phyloP scores from a whole-genome alignment of 2,329 filamentous ascomycete species.

The Alternaria infectoria region DNA sequence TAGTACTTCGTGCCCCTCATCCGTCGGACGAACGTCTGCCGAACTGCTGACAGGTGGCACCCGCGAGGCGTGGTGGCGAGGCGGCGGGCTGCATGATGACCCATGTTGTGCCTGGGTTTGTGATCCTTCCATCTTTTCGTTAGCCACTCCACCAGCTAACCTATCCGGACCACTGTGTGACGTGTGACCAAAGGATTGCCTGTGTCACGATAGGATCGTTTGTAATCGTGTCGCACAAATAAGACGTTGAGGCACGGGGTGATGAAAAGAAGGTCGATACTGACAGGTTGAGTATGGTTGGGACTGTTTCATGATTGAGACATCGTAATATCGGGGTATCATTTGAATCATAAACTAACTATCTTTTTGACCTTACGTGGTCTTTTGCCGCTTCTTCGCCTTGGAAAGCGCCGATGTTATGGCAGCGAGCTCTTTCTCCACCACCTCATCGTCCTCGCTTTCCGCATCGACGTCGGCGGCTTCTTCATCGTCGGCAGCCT shows the following conservation, averaged over 20 bases:
- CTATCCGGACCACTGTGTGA: neutral
- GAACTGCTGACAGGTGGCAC: neutral
- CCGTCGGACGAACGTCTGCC: neutral
- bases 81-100: neutral
- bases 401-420: slow-evolving; percentile 44
- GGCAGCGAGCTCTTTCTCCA: slow-evolving; percentile 42
- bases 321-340: slow-evolving; percentile 29
- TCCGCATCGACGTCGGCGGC: slow-evolving; percentile 35
- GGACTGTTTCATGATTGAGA: neutral
- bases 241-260: neutral
- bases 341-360: slow-evolving; percentile 29
- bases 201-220: neutral
- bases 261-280: too few species aligned
- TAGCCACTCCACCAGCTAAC: neutral
- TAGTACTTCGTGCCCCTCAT: neutral
- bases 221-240: neutral
- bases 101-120: neutral
- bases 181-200: neutral
- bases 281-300: too few species aligned
- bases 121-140: neutral
- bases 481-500: slow-evolving; percentile 21
- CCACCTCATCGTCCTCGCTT: slow-evolving; percentile 38
- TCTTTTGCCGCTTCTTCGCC: slow-evolving; percentile 43
- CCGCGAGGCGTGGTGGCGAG: neutral
- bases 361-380: slow-evolving; percentile 7